phyloP scores from a whole-genome alignment of 257 asterid genomes.

The Cinchona pubescens region DNA sequence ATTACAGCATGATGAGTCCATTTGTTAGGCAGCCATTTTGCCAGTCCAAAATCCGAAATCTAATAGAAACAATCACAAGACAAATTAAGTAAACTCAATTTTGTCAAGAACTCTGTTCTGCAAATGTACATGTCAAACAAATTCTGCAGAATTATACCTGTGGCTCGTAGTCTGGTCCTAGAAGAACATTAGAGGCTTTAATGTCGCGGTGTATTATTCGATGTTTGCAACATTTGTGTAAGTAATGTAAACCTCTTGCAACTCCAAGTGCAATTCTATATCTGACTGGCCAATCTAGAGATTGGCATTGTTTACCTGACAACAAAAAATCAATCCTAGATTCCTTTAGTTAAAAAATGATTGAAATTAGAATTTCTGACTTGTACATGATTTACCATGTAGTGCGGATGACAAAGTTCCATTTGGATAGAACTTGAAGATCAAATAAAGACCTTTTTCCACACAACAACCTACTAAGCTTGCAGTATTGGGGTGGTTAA shows the following conservation, averaged over 20 bases:
- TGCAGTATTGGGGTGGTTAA: constrained; percentile 71
- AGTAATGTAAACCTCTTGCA: constrained; percentile 73
- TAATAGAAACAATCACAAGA: constrained; percentile 10
- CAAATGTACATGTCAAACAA: not conserved
- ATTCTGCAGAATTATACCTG: constrained; percentile 40
- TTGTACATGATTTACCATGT: constrained; percentile 42
- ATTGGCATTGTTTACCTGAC: constrained; percentile 38
- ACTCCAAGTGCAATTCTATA: constrained; percentile 65
- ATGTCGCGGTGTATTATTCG: constrained; percentile 87
- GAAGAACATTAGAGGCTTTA: constrained; percentile 82
- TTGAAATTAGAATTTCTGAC: not conserved
- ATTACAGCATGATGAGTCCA: constrained; percentile 79
- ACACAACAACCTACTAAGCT: constrained; percentile 65
- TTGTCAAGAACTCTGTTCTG: not conserved
- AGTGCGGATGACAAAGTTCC: constrained; percentile 73
- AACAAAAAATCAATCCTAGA: not conserved
- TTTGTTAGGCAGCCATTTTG: constrained; percentile 83
- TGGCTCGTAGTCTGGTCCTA: constrained; percentile 69
- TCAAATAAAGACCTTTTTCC: constrained; percentile 70
- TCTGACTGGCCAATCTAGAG: constrained; percentile 63
- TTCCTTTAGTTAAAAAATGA: not conserved
- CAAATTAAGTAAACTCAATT: not conserved
- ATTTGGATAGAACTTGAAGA: constrained; percentile 62
- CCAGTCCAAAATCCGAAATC: constrained; percentile 90
- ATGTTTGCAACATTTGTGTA: constrained; percentile 83